Evolutionary conservation across 257 asterid genomes (phyloP), one percentile per base, ranked within the genome.

Genomic region (Solanum chaucha): DNA sequence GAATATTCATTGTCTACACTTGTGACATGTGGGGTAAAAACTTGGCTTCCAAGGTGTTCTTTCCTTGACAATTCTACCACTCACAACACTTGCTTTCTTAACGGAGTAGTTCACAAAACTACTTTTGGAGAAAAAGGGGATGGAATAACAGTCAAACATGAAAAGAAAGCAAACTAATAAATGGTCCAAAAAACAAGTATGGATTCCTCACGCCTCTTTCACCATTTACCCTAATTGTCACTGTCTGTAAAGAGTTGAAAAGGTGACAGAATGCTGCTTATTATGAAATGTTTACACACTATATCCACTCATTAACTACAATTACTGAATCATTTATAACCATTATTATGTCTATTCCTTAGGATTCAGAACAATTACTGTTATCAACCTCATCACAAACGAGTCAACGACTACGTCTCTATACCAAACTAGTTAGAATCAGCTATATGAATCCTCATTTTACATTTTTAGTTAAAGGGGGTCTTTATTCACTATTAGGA

Each of bases 11-110:
- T 80, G 15, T 46, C 51, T 32, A 55, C 24, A 6, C 22, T 10
- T 32, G 26, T n/a, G 38, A 14, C 36, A 32, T 38, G 80, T 67
- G 65, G 85, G 85, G 34, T 35, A 30, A 65, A 72, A 87, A 88
- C 90, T 68, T 88, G 84, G 78, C 84, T 38, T 80, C 86, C 83
- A 88, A 88, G 88, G 30, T 68, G 78, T 88, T 67, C 90, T 64
- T 82, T 82, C 65, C 55, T 83, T 70, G 44, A 48, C 41, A 51
- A 44, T 78, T 46, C 36, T 22, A 73, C 82, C 82, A 73, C 82
- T 73, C 48, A 73, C 64, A 26, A 78, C 36, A 78, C 40, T 40
- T 24, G 13, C 84, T 78, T 78, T 41, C 38, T 41, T 78, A 11
- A n/a, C 13, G 58, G 58, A 74, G 58, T 38, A 36, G 82, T 74